Conservation (phyloP, 805 yeast genomes). For the Barnettozyma populi region DNA sequence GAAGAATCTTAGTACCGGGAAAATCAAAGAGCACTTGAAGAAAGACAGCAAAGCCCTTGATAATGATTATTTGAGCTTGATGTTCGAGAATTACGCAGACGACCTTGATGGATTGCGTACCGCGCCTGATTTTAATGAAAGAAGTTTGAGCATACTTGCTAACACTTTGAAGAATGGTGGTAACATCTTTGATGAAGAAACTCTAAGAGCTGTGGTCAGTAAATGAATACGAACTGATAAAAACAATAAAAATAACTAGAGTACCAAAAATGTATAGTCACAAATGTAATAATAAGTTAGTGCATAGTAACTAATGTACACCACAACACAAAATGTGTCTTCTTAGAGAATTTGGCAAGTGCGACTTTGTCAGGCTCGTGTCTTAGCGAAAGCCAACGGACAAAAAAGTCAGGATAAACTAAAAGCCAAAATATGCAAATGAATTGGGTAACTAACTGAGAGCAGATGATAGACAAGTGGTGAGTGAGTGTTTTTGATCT, state of each 20-base stretch:
- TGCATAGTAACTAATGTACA: constrained; percentile 8
- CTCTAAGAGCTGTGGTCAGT: constrained; percentile 12
- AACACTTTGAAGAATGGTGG: constrained; percentile 19
- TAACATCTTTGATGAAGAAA: constrained; percentile 16
- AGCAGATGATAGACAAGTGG: not conserved
- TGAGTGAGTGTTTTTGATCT: not conserved
- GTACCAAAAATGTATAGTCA: not conserved
- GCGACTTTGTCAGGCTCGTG: not conserved
- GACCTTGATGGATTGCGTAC: constrained; percentile 33
- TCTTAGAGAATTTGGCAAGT: not conserved
- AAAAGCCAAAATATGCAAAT: not conserved
- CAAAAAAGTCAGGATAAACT: not conserved
- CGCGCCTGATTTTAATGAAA: constrained; percentile 54
- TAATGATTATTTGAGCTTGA: constrained; percentile 44
- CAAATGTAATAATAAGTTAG: too few species aligned
- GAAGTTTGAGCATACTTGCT: constrained; percentile 37
- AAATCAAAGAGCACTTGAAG: constrained; percentile 26
- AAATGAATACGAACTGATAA: not conserved
- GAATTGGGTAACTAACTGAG: not conserved
- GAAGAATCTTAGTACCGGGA: constrained; percentile 27
- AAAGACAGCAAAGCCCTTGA: constrained; percentile 36
- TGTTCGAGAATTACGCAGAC: constrained; percentile 55
- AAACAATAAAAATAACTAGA: not conserved
- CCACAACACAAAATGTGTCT: not conserved
- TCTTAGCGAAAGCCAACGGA: not conserved